Conservation (phyloP, 768 basidiomycete genomes). For the Pleurotus eryngii region DNA sequence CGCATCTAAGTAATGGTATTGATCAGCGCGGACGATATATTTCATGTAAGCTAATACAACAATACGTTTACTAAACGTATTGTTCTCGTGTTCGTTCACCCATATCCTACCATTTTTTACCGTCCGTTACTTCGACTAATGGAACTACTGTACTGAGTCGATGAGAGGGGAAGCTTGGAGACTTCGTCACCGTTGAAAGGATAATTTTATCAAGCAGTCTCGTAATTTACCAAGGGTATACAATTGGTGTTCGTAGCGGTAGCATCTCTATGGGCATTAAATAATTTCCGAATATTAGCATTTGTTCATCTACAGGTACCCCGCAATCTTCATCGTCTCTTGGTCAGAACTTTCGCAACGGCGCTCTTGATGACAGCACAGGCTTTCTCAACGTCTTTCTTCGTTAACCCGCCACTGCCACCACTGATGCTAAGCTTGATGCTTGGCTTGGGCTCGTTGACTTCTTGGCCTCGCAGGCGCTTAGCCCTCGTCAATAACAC, state of each 20-base stretch:
- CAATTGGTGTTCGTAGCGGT: not conserved
- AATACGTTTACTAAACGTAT: too few species aligned
- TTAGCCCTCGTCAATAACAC: conserved; percentile 86
- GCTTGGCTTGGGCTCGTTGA: conserved; percentile 75
- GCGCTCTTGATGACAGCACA: conserved; percentile 69
- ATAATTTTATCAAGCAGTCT: too few species aligned
- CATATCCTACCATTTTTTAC: too few species aligned
- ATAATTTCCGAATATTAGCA: not conserved
- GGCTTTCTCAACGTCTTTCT: conserved; percentile 92
- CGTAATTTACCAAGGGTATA: not conserved
- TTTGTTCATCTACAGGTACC: not conserved
- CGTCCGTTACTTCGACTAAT: too few species aligned
- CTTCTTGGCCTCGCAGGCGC: conserved; percentile 80
- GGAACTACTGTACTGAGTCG: too few species aligned
- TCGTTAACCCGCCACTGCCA: conserved; percentile 57
- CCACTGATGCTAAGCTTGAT: conserved; percentile 75
- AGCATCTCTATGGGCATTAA: not conserved
- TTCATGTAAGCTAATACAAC: too few species aligned
- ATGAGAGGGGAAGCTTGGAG: too few species aligned
- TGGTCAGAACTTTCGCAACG: conserved; percentile 69
- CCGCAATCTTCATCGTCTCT: conserved; percentile 36
- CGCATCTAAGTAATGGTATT: too few species aligned
- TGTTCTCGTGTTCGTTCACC: too few species aligned
- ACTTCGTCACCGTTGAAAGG: too few species aligned
- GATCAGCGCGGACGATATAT: too few species aligned